A percentile compares a stretch with the other conserved stretches of the same genome.
Evolutionary conservation across 495 filamentous ascomycete genomes (phyloP).

Genomic region (Lophium mytilinum): DNA sequence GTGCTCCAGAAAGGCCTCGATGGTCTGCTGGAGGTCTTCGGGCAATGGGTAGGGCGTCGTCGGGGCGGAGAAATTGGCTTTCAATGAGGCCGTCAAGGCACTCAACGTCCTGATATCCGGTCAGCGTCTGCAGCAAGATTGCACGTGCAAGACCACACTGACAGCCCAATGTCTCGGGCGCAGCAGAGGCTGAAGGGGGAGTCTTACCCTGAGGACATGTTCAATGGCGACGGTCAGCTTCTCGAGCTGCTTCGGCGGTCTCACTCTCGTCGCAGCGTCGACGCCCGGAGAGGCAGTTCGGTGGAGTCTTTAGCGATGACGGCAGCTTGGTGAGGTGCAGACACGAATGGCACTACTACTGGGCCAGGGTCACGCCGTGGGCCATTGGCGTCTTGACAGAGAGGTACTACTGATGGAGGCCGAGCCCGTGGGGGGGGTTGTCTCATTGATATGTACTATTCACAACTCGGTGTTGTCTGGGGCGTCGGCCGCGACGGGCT

Average conservation of each 20-base stretch:
- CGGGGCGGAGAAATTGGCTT: conserved; percentile 42
- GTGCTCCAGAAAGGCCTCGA: conserved; percentile 54
- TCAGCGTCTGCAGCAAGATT: conserved; percentile 3
- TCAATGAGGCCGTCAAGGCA: conserved; percentile 26
- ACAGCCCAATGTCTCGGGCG: not conserved
- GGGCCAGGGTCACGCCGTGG: not conserved
- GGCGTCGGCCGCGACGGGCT: no score
- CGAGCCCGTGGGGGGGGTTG: not conserved
- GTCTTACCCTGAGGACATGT: conserved; percentile 4
- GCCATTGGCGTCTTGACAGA: not conserved
- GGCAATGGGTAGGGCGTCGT: conserved; percentile 49
- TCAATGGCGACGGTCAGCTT: not conserved
- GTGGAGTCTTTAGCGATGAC: not conserved
- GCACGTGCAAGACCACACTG: not conserved
- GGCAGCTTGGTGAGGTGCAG: not conserved
- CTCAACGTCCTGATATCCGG: not conserved
- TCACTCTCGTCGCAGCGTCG: not conserved
- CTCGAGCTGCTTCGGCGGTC: not conserved
- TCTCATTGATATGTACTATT: not conserved
- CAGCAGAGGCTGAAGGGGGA: not conserved
- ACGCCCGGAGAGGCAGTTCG: not conserved
- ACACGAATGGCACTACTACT: not conserved
- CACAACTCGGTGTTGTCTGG: not conserved
- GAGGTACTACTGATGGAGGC: not conserved
- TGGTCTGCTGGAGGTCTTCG: conserved; percentile 46